Base-by-base conservation (phyloP, 257 asterid species). In the Lycium barbarum region DNA sequence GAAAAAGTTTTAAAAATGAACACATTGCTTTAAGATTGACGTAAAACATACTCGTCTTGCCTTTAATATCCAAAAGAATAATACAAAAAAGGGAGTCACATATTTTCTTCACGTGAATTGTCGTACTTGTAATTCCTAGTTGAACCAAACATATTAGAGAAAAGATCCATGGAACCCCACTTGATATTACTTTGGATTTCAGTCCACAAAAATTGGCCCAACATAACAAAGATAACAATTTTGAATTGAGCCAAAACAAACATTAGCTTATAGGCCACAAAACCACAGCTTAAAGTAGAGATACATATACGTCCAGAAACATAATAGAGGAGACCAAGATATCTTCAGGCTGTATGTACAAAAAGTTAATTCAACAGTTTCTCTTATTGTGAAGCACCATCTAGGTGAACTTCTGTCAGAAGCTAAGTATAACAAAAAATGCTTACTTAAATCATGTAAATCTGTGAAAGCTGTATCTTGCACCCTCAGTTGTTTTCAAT, bases 381-480 rank as follows among this genome's bases (percentile, higher is more conserved):
- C 7, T 33, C 66, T 14, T 63, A 22, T 40, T 6, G 72, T 65
- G 3, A 26, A 65, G 71, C 18, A 67, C 22, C 12, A 35, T 7
- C 22, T 38, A 15, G 45, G 11, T 70, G 22, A 38, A 53, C 33
- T 53, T 78, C 65, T 15, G 66, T 53, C 8, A 33, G 82, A 7
- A 40, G 66, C 82, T 7, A 33, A 78, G 49, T 78, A 35, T 78
- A 53, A 78, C 65, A 5, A 78, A 33, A 78, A 78, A 70, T 40
- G 79, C 79, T 18, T 53, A 26, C 82, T 53, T 53, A 78, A 72
- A 78, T 53, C 49, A 53, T 26, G 82, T 51, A 76, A 26, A 76
- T 76, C 9, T 38, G 1, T 49, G 61, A 74, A 74, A 74, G 81
- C 5, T 74, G 33, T 26, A 49, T 22, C 22, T 74, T 22, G 62